phyloP scores from a whole-genome alignment of 805 yeast genomes.

The Sugiyamaella smithiae region DNA sequence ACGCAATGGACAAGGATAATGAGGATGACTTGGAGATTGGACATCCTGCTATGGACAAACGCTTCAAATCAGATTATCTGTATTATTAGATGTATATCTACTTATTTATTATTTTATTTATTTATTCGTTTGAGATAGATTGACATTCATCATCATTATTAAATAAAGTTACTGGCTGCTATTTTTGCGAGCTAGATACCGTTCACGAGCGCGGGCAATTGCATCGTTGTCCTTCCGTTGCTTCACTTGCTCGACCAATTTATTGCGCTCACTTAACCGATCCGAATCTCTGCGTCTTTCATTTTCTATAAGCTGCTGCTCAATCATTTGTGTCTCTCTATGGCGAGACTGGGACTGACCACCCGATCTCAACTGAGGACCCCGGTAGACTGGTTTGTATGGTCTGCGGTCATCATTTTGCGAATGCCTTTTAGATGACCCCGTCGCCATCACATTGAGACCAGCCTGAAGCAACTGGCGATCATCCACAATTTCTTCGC shows the following conservation, averaged over 20 bases:
- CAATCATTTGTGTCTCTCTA: conserved; percentile 9
- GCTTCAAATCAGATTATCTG: not conserved
- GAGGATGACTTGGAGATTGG: no score
- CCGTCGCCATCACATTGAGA: conserved; percentile 22
- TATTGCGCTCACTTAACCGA: conserved; percentile 11
- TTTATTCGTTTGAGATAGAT: no score
- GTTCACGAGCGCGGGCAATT: conserved; percentile 26
- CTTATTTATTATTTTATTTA: no score
- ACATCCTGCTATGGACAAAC: not conserved
- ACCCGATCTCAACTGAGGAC: not conserved
- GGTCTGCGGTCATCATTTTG: not conserved
- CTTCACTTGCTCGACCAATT: conserved; percentile 16
- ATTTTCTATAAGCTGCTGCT: conserved; percentile 13
- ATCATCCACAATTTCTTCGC: conserved; percentile 30
- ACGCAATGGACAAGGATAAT: no score
- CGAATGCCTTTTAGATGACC: not conserved
- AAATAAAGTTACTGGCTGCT: no score
- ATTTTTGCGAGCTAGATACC: conserved; percentile 31
- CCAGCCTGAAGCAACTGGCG: conserved; percentile 29
- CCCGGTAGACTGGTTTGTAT: not conserved
- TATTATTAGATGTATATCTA: no score
- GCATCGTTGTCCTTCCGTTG: conserved; percentile 19
- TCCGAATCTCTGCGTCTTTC: not conserved
- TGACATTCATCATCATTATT: no score
- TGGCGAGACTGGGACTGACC: not conserved